Percentiles rank a stretch among this genome's conserved stretches.
Conservation (phyloP, 352 stramenopile species). For the Globisporangium barbulae region DNA sequence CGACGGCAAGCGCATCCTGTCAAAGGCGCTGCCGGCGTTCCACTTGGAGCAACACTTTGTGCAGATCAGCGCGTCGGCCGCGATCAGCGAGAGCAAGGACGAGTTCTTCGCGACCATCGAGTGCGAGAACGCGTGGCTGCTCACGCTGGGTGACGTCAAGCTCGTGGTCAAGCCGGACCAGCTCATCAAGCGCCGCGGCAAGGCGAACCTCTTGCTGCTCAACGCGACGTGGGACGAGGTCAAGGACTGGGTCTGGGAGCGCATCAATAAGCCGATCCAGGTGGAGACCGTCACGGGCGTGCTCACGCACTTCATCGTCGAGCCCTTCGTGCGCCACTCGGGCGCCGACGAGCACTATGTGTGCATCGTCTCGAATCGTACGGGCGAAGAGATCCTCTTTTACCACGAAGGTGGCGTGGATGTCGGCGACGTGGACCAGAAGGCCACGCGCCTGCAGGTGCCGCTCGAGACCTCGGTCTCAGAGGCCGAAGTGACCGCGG, state of each 20-base stretch:
- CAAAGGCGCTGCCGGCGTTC: conserved; percentile 71
- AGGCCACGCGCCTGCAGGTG: conserved; percentile 90
- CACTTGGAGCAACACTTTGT: conserved; percentile 73
- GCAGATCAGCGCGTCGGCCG: conserved; percentile 47
- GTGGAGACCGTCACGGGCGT: conserved; percentile 90
- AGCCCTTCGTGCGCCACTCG: conserved; percentile 95
- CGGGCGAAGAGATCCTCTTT: conserved; percentile 96
- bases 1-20: conserved; percentile 94
- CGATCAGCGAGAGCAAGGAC: conserved; percentile 34
- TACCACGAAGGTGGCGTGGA: conserved; percentile 95
- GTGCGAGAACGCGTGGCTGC: conserved; percentile 80
- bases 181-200: conserved; percentile 96
- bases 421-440: conserved; percentile 94
- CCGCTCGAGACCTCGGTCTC: conserved; percentile 69
- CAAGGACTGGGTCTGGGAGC: conserved; percentile 92
- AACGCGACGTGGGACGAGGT: conserved; percentile 92
- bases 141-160: conserved; percentile 57
- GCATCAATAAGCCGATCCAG: conserved; percentile 91
- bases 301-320: conserved; percentile 96
- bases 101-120: conserved; percentile 74
- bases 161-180: conserved; percentile 98
- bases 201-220: conserved; percentile 93
- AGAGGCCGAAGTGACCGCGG: conserved; percentile 60
- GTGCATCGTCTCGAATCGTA: conserved; percentile 93
- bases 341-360: conserved; percentile 96